Percentiles rank a stretch among this genome's conserved stretches.
Evolutionary conservation across 352 stramenopile genomes (phyloP).

Genomic region (Lagenidium giganteum): DNA sequence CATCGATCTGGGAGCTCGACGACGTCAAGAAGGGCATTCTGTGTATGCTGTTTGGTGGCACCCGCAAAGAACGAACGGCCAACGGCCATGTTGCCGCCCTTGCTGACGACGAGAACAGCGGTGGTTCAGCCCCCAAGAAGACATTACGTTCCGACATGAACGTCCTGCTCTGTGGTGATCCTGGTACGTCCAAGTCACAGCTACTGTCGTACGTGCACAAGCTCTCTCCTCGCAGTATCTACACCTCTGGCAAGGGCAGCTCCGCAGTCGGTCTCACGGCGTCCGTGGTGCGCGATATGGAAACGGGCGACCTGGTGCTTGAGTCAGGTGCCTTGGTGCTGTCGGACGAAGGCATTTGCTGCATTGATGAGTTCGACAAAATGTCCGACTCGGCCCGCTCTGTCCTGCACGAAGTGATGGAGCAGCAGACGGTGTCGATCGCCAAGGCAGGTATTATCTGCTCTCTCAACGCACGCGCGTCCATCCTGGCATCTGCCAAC

Average conservation of each 20-base stretch:
- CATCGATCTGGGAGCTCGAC: constrained; percentile 93
- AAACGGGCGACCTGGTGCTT: constrained; percentile 97
- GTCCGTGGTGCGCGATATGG: constrained; percentile 94
- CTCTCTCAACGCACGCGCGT: constrained; percentile 97
- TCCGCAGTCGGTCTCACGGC: constrained; percentile 98
- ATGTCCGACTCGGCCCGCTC: constrained; percentile 97
- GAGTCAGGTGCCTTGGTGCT: constrained; percentile 97
- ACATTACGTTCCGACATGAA: constrained; percentile 97
- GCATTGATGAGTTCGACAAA: constrained; percentile 99
- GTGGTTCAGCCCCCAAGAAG: constrained; percentile 27
- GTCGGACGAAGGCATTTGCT: constrained; percentile 97
- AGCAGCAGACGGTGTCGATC: constrained; percentile 98
- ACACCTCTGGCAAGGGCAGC: constrained; percentile 98
- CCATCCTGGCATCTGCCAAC: constrained; percentile 98
- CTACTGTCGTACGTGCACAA: constrained; percentile 97
- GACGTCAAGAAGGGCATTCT: constrained; percentile 99
- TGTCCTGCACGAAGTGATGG: constrained; percentile 99
- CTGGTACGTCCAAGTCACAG: constrained; percentile 97
- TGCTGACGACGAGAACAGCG: constrained; percentile 27
- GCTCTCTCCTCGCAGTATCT: constrained; percentile 95
- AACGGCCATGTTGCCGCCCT: constrained; percentile 16
- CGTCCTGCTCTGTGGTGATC: constrained; percentile 97
- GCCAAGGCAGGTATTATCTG: constrained; percentile 99
- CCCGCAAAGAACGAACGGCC: constrained; percentile 58
- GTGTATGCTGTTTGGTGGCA: constrained; percentile 98